Percentiles rank a stretch among this genome's conserved stretches.
phyloP scores from a whole-genome alignment of 495 filamentous ascomycete genomes.

The Rostrohypoxylon terebratum region DNA sequence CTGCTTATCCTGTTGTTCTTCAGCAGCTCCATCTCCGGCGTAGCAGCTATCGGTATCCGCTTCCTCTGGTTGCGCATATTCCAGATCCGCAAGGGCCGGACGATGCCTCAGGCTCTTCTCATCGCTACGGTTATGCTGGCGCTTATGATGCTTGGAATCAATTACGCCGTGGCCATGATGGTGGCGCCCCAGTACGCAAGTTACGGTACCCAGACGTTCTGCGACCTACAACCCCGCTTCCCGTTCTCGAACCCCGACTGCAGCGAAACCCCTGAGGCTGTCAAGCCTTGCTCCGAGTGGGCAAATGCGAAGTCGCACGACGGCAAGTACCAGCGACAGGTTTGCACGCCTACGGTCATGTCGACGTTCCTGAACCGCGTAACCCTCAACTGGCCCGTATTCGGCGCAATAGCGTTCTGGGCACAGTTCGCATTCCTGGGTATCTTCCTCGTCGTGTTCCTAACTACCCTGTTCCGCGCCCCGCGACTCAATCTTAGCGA shows the following conservation, averaged over 20 bases:
- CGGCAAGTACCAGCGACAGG: conserved; percentile 60
- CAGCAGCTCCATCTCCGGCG: conserved; percentile 83
- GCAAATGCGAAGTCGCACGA: conserved; percentile 62
- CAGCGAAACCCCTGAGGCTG: conserved; percentile 72
- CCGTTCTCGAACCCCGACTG: conserved; percentile 80
- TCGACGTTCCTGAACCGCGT: conserved; percentile 94
- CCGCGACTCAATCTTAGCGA: conserved; percentile 79
- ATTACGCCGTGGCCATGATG: conserved; percentile 91
- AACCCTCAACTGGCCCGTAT: conserved; percentile 95
- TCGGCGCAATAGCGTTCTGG: conserved; percentile 95
- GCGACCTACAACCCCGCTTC: conserved; percentile 69
- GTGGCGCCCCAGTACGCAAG: conserved; percentile 94
- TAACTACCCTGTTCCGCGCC: conserved; percentile 80
- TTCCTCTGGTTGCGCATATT: conserved; percentile 96
- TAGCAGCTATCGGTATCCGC: conserved; percentile 87
- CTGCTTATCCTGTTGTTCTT: conserved; percentile 88
- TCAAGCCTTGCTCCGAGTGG: conserved; percentile 84
- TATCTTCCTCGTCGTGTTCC: conserved; percentile 81
- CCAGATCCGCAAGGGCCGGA: conserved; percentile 87
- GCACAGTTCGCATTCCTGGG: conserved; percentile 91
- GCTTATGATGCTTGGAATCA: conserved; percentile 86
- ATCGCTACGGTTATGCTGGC: conserved; percentile 91
- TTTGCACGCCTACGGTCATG: conserved; percentile 91
- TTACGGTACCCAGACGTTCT: conserved; percentile 95
- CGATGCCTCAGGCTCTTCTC: conserved; percentile 91